A percentile compares a stretch with the other conserved stretches of the same genome.
These are phyloP conservation scores for Ambrosia artemisiifolia DNA, from an alignment of 129 eudicot species.

Conservation along the genomic window DNA sequence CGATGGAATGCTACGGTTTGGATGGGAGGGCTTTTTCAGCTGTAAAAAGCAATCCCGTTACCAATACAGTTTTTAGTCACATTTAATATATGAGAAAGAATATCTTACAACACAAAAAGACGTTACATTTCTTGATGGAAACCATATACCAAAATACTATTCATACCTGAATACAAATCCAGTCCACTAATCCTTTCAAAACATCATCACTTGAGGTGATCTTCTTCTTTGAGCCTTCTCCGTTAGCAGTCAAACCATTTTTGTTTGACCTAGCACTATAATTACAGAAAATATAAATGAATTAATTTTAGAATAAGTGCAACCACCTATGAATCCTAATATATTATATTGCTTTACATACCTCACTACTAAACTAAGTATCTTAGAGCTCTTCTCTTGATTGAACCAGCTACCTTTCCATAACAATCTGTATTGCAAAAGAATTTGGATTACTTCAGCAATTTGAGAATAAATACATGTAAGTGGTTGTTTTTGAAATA, in stretches of 20 bases:
- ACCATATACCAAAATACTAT: neutral
- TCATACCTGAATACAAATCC: slow-evolving; percentile 92
- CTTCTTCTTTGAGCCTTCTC: slow-evolving; percentile 67
- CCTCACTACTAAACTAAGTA: slow-evolving; percentile 81
- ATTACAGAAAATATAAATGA: slow-evolving; percentile 11
- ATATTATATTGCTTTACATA: slow-evolving; percentile 25
- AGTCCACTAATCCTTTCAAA: slow-evolving; percentile 78
- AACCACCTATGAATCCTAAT: neutral
- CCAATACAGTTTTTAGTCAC: neutral
- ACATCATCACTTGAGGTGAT: slow-evolving; percentile 61
- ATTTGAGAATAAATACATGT: neutral
- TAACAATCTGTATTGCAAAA: slow-evolving; percentile 61
- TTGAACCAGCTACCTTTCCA: slow-evolving; percentile 95
- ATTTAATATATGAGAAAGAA: neutral
- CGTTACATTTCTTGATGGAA: neutral
- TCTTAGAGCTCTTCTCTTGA: slow-evolving; percentile 95
- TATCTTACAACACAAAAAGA: neutral
- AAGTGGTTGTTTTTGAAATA: slow-evolving; percentile 13
- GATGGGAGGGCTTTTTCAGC: slow-evolving; percentile 94
- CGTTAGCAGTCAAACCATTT: slow-evolving; percentile 40
- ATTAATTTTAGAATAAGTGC: neutral
- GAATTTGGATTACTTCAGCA: neutral
- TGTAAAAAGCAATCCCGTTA: slow-evolving; percentile 34
- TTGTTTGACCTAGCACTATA: slow-evolving; percentile 70
- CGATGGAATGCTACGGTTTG: slow-evolving; percentile 62